These are phyloP conservation scores for Dendrobium huoshanense DNA, from an alignment of 106 monocot species.

Conservation along the genomic window DNA sequence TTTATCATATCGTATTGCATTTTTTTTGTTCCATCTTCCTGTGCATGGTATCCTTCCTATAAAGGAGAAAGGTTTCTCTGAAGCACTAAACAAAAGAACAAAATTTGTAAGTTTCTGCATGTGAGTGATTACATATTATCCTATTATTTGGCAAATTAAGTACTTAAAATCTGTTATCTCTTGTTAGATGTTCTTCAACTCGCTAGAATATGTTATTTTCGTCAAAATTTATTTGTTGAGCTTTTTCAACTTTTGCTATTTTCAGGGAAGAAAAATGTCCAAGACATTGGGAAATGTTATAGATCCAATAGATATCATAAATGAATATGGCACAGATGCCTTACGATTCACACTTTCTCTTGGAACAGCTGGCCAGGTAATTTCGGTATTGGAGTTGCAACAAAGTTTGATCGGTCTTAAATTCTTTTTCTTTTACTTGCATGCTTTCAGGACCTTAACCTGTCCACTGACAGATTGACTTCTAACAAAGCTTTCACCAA, in stretches of 20 bases:
- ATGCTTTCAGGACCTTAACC: conserved; percentile 74
- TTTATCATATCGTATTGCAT: neutral
- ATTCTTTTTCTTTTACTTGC: neutral
- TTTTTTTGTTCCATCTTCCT: neutral
- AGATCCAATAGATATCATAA: conserved; percentile 90
- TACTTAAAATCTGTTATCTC: neutral
- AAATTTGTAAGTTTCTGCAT: neutral
- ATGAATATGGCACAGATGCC: conserved; percentile 97
- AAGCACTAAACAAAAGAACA: neutral
- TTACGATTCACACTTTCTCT: conserved; percentile 85
- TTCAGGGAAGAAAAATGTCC: conserved; percentile 96
- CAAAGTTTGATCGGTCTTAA: neutral
- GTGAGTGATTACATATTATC: neutral
- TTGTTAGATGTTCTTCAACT: neutral
- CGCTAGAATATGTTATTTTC: neutral
- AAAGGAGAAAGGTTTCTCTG: neutral
- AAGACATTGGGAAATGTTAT: conserved; percentile 97
- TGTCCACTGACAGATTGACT: conserved; percentile 74
- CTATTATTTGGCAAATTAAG: neutral
- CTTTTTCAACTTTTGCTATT: neutral
- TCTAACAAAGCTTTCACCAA: conserved; percentile 97
- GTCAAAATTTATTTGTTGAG: neutral
- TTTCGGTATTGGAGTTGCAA: neutral
- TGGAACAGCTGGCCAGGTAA: conserved; percentile 94
- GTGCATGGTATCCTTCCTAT: neutral